Percentiles rank a stretch among this genome's conserved stretches.
These are phyloP conservation scores for Trichophyton benhamiae DNA, from an alignment of 2,329 filamentous ascomycete genomes.

Conservation along the genomic window DNA sequence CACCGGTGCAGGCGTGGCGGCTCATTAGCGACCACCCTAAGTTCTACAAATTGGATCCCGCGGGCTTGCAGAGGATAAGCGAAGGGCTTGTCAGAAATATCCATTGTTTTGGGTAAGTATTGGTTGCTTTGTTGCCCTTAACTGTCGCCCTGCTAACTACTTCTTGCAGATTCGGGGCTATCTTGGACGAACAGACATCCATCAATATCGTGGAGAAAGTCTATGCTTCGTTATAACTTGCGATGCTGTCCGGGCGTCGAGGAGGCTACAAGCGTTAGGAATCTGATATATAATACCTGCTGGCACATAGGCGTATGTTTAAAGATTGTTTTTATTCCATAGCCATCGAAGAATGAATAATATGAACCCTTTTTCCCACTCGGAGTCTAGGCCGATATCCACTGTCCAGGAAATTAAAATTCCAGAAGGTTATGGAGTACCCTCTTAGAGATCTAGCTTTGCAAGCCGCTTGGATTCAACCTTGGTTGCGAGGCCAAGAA, in stretches of 20 bases:
- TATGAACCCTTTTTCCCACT: too few relatives aligned
- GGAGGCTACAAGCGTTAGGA: too few relatives aligned
- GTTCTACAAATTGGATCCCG: constrained; percentile 22
- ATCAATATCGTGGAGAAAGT: constrained; percentile 12
- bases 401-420: too few relatives aligned
- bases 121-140: neutral
- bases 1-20: constrained; percentile 31
- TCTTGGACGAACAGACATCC: constrained; percentile 16
- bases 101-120: constrained; percentile 29
- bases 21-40: constrained; percentile 23
- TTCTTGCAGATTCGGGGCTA: constrained; percentile 16
- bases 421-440: neutral
- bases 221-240: constrained; percentile 14
- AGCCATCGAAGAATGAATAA: too few relatives aligned
- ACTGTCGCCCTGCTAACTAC: neutral
- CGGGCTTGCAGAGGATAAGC: constrained; percentile 19
- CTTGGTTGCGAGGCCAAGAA: constrained; percentile 16
- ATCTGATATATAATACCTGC: too few relatives aligned
- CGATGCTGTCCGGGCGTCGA: too few relatives aligned
- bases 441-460: constrained; percentile 2
- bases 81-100: constrained; percentile 21
- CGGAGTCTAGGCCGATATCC: too few relatives aligned
- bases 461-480: constrained; percentile 17
- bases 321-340: too few relatives aligned
- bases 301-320: too few relatives aligned